Evolutionary conservation across 202 grass and related monocot species (phyloP), one percentile per base, ranked within the genome.

Genomic region (Brachypodium distachyon): DNA sequence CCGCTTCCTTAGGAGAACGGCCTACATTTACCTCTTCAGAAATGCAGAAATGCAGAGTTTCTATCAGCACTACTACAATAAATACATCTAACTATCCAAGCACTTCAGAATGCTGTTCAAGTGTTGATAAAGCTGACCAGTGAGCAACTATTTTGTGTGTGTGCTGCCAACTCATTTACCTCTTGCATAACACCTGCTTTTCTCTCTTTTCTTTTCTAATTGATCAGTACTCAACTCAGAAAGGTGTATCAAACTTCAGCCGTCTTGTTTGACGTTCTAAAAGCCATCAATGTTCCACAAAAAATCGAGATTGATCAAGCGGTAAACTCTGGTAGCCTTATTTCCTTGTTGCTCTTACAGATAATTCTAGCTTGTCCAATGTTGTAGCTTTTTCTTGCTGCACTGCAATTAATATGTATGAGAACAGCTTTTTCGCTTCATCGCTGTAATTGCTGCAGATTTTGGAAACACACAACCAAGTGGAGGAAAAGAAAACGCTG

Each of bases 191-290:
- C 22, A 48, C 39, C 8, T 3, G 1, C 25, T 66, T 17, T 77
- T n/a, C n/a, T n/a, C n/a, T n/a, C n/a, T n/a, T n/a, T n/a, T 32
- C 55, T 77, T 64, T 71, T 41, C 18, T 29, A 21, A 12, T 80
- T 64, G 0, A 6, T 44, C 68, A 97, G 95, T 50, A 87, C 95
- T 28, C 91, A 91, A 62, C 89, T 94, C 54, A 98, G 89, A 0
- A 92, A 98, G 74, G 95, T 91, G 2, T 98, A 98, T 57, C 91
- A 98, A 82, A 94, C 95, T 16, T 91, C 95, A 2, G 84, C 87
- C 26, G 91, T 98, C 17, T 67, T 98, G 70, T 98, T 98, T 77
- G 95, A 98, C 81, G 95, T 98, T 77, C 87, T 98, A 28, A 88
- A 85, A 88, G 91, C 91, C 9, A 91, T 98, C 67, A 92, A 92